phyloP scores from a whole-genome alignment of 148 eudicot genomes.

The Fagopyrum tataricum region DNA sequence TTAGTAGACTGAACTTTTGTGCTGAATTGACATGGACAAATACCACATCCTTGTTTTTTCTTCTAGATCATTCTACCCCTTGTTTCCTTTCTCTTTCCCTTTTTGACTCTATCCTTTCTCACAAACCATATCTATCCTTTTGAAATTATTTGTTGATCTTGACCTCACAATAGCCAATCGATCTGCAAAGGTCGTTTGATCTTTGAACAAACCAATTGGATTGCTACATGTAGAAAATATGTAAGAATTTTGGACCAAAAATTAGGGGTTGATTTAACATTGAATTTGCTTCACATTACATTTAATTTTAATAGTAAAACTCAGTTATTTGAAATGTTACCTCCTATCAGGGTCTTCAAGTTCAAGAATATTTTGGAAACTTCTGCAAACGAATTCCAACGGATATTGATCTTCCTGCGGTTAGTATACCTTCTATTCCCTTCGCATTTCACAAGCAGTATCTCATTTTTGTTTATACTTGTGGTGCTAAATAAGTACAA shows the following conservation, averaged over 20 bases:
- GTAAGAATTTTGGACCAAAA: too few species aligned
- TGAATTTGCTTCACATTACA: neutral
- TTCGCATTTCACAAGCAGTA: neutral
- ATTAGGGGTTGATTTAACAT: too few species aligned
- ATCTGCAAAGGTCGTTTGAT: too few species aligned
- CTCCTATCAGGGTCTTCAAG: constrained; percentile 61
- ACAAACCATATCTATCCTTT: too few species aligned
- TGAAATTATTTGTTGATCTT: too few species aligned
- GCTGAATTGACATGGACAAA: neutral
- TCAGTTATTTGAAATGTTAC: neutral
- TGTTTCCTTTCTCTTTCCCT: too few species aligned
- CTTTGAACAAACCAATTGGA: too few species aligned
- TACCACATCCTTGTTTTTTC: neutral
- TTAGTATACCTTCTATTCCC: constrained; percentile 26
- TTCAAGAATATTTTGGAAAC: constrained; percentile 90
- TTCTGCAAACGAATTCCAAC: constrained; percentile 95
- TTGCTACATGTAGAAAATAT: too few species aligned
- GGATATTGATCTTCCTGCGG: constrained; percentile 93
- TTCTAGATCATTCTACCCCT: neutral
- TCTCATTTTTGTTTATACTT: neutral
- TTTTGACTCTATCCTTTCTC: too few species aligned
- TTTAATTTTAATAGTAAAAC: neutral
- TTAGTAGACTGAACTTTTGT: neutral
- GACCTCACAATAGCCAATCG: too few species aligned
- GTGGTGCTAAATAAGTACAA: neutral